Evolutionary conservation across 2,329 filamentous ascomycete species (phyloP).

Genomic region (Blumeria graminis): DNA sequence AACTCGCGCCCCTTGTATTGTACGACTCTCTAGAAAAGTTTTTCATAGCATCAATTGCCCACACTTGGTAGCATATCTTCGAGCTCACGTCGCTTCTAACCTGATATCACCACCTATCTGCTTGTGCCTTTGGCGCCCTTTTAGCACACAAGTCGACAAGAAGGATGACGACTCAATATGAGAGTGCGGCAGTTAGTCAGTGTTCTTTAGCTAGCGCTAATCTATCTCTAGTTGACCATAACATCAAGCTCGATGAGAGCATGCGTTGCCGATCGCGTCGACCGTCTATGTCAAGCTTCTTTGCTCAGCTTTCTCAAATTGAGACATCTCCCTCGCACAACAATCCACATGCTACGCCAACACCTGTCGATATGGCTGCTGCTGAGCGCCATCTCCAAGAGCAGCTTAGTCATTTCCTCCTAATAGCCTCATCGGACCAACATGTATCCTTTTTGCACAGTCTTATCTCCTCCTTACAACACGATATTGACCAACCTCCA

Average conservation of each 20-base stretch:
- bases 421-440: constrained; percentile 15
- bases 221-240: constrained; percentile 31
- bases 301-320: constrained; percentile 25
- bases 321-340: constrained; percentile 17
- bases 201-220: too few species aligned
- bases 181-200: too few species aligned
- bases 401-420: constrained; percentile 25
- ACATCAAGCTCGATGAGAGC: constrained; percentile 22
- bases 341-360: constrained; percentile 33
- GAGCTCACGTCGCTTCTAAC: too few species aligned
- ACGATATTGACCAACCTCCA: constrained; percentile 28
- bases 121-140: too few species aligned
- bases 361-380: constrained; percentile 31
- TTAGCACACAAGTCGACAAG: too few species aligned
- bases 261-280: constrained; percentile 22
- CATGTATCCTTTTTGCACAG: constrained; percentile 24
- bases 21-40: too few species aligned
- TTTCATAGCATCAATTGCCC: too few species aligned
- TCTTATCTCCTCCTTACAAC: constrained; percentile 24
- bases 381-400: constrained; percentile 35
- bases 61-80: too few species aligned
- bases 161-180: too few species aligned
- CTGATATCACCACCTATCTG: too few species aligned
- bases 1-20: too few species aligned
- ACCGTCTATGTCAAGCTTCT: constrained; percentile 39